Percentiles rank a stretch among this genome's conserved stretches.
Evolutionary conservation across 2,329 filamentous ascomycete genomes (phyloP).

Genomic region (Aspergillus novofumigatus): DNA sequence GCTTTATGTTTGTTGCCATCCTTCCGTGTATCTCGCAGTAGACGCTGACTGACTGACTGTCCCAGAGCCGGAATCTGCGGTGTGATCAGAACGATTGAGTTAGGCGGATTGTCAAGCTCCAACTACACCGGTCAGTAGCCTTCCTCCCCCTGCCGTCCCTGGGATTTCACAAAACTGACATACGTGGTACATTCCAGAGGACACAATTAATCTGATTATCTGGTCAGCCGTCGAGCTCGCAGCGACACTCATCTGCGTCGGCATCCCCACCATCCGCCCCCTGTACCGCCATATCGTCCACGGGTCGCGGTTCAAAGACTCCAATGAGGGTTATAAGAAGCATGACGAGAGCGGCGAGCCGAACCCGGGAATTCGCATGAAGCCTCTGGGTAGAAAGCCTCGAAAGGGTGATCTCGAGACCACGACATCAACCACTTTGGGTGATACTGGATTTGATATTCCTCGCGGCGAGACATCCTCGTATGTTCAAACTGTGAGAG

Average conservation of each 20-base stretch:
- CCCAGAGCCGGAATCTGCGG: conserved; percentile 13
- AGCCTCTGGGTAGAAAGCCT: no score
- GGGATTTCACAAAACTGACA: not conserved
- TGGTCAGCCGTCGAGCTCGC: conserved; percentile 21
- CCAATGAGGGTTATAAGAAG: not conserved
- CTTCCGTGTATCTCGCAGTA: not conserved
- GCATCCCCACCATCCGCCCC: conserved; percentile 25
- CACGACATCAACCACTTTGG: no score
- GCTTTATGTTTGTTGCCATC: conserved; percentile 23
- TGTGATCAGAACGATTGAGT: conserved; percentile 13
- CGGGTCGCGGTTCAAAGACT: conserved; percentile 5
- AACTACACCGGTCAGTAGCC: conserved; percentile 15
- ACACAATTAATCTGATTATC: conserved; percentile 20
- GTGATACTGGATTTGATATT: no score
- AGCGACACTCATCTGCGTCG: conserved; percentile 24
- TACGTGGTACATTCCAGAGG: conserved; percentile 8
- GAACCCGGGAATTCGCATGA: no score
- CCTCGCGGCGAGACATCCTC: no score
- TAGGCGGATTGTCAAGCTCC: conserved; percentile 11
- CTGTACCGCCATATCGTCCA: conserved; percentile 17
- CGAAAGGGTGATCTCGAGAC: no score
- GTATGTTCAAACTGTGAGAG: no score
- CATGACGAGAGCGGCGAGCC: not conserved
- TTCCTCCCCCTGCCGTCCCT: not conserved
- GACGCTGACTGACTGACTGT: not conserved